Base-by-base conservation (phyloP, 2,329 filamentous ascomycete genomes). In the Pyrenochaeta sp. region DNA sequence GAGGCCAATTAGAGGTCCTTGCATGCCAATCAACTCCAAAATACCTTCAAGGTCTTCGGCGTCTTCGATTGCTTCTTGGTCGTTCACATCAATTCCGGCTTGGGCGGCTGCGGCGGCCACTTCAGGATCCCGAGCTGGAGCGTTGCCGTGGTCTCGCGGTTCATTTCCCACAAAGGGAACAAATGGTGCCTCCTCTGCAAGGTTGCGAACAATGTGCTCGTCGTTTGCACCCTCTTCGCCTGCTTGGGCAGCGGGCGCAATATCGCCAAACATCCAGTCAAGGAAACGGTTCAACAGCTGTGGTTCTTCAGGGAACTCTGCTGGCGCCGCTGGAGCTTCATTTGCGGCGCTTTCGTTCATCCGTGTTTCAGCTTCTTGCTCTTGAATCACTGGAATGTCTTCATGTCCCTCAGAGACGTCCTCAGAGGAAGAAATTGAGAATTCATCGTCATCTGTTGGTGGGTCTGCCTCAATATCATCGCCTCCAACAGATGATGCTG, bases 41-140 rank as follows among this genome's bases (percentile, higher is more conserved):
- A 99, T 89, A 0, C 94, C 94, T 67, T 99, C 94, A 11, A 99
- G 84, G 64, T 99, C 94, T 72, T 99, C 94, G 7, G 89, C 89
- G 56, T 96, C 75, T 48, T 92, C 89, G 28, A 90, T 81, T 7
- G 86, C 87, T 56, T 89, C 86, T 40, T 84, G 81, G 41, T 86
- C 83, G 31, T 85, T 83, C 9, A 75, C 63, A 59, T 96, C 90
- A 23, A 93, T 75, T 7, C 81, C 88, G 11, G 83, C 85, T 35
- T 82, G 83, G 14, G 80, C 81, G n/a, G 82, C 86, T 30, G 81
- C 87, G 38, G 84, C 83, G 15, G 83, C 76, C 1, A 82, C 81
- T 45, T 87, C 84, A 10, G 75, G 80, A 41, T 83, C 81, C 27
- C 75, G 76, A 14, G 56, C 55, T 9, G 55, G 61, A 15, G 54